Evolutionary conservation across 176 grass and related monocot genomes (phyloP).

Genomic region (Elaeis guineensis): DNA sequence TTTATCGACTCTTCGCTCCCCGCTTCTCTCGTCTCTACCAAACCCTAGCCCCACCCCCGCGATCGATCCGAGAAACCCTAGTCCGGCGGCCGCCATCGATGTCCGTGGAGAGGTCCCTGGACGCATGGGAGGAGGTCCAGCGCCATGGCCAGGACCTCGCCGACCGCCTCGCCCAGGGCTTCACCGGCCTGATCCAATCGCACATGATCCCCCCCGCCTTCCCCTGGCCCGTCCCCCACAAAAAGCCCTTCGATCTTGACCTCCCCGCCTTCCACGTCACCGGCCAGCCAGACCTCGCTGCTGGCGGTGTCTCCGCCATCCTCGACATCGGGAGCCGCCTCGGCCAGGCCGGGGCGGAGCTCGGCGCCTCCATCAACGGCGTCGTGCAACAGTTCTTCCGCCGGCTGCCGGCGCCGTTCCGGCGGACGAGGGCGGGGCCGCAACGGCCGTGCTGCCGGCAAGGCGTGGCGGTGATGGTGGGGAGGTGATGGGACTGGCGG

Average conservation of each 20-base stretch:
- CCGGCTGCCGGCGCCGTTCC: slow-evolving; percentile 45
- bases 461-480: neutral
- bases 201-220: slow-evolving; percentile 35
- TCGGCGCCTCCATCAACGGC: slow-evolving; percentile 62
- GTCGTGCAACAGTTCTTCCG: slow-evolving; percentile 66
- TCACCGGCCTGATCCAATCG: slow-evolving; percentile 68
- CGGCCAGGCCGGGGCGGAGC: slow-evolving; percentile 68
- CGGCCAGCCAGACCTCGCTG: slow-evolving; percentile 24
- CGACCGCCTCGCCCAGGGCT: slow-evolving; percentile 73
- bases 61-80: too few relatives aligned
- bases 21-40: too few relatives aligned
- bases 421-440: slow-evolving; percentile 38
- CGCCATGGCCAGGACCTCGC: slow-evolving; percentile 86
- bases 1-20: too few relatives aligned
- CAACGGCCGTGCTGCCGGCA: slow-evolving; percentile 23
- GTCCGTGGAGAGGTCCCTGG: slow-evolving; percentile 77
- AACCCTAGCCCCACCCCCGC: too few relatives aligned
- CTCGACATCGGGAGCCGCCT: slow-evolving; percentile 69
- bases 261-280: slow-evolving; percentile 32
- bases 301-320: slow-evolving; percentile 45
- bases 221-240: slow-evolving; percentile 55
- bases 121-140: slow-evolving; percentile 88
- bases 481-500: slow-evolving; percentile 21
- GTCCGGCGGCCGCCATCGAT: slow-evolving; percentile 34
- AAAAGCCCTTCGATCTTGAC: slow-evolving; percentile 47